phyloP scores from a whole-genome alignment of 805 yeast genomes.

The Saccharomycopsis sp. region DNA sequence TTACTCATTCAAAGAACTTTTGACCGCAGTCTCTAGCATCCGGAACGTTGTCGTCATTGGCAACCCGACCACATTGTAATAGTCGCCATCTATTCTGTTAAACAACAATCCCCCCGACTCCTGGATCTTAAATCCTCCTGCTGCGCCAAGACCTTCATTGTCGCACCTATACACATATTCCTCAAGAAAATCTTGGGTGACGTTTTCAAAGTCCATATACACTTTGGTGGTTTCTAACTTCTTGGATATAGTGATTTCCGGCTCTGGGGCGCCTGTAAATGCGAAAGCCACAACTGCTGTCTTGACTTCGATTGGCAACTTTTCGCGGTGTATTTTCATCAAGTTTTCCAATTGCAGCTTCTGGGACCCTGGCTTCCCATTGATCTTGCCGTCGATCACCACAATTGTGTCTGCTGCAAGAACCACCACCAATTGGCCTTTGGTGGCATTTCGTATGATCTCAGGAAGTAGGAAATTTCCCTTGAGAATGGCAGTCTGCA shows the following conservation, averaged over 20 bases:
- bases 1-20: not conserved
- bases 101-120: conserved; percentile 64
- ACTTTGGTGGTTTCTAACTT: conserved; percentile 38
- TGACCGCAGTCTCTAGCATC: conserved; percentile 30
- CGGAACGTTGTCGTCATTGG: conserved; percentile 58
- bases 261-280: conserved; percentile 36
- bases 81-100: conserved; percentile 66
- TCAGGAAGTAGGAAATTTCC: conserved; percentile 52
- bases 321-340: conserved; percentile 36
- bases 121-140: conserved; percentile 91
- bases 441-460: conserved; percentile 25
- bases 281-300: conserved; percentile 22
- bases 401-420: conserved; percentile 80
- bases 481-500: conserved; percentile 62
- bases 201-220: conserved; percentile 32
- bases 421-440: conserved; percentile 19
- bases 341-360: conserved; percentile 46
- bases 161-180: conserved; percentile 47
- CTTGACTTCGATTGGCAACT: conserved; percentile 12
- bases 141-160: conserved; percentile 73
- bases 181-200: conserved; percentile 49
- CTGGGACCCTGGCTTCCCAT: conserved; percentile 72
- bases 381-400: conserved; percentile 50
- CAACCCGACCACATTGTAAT: conserved; percentile 78
- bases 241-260: conserved; percentile 19